Percentiles rank a stretch among this genome's conserved stretches.
These are phyloP conservation scores for Vachellia pachyceras DNA, from an alignment of 306 rosid species.

Conservation along the genomic window DNA sequence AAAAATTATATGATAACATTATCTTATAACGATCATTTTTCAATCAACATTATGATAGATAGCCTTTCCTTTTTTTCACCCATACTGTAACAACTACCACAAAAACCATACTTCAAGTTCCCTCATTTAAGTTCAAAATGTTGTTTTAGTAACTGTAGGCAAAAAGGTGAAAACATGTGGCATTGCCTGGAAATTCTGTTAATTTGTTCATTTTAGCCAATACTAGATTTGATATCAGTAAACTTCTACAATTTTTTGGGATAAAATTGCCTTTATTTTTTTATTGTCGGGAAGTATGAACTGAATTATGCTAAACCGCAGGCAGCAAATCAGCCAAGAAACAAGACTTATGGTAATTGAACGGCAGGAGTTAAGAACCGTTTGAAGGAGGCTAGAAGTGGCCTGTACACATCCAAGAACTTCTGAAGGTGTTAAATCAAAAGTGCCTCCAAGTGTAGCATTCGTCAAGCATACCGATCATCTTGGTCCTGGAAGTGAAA, in stretches of 20 bases:
- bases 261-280: not conserved
- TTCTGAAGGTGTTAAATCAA: slow-evolving; percentile 71
- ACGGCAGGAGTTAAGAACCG: slow-evolving; percentile 49
- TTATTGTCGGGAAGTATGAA: slow-evolving; percentile 26
- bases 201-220: not conserved
- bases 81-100: not conserved
- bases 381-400: slow-evolving; percentile 77
- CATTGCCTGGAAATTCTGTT: not conserved
- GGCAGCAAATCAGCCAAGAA: slow-evolving; percentile 46
- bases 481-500: slow-evolving; percentile 71
- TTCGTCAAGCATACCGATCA: slow-evolving; percentile 58
- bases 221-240: not conserved
- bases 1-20: not conserved
- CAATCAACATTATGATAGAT: not conserved
- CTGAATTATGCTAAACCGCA: slow-evolving; percentile 49
- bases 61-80: not conserved
- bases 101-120: not conserved
- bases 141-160: not conserved
- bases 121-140: not conserved
- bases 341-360: slow-evolving; percentile 46
- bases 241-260: not conserved
- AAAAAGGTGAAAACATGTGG: not conserved
- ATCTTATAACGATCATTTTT: too few species aligned
- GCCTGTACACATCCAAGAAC: slow-evolving; percentile 78
- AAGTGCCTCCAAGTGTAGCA: slow-evolving; percentile 60